Evolutionary conservation across 352 stramenopile species (phyloP), one percentile per base, ranked within the genome.

Genomic region (Pythium sp.): DNA sequence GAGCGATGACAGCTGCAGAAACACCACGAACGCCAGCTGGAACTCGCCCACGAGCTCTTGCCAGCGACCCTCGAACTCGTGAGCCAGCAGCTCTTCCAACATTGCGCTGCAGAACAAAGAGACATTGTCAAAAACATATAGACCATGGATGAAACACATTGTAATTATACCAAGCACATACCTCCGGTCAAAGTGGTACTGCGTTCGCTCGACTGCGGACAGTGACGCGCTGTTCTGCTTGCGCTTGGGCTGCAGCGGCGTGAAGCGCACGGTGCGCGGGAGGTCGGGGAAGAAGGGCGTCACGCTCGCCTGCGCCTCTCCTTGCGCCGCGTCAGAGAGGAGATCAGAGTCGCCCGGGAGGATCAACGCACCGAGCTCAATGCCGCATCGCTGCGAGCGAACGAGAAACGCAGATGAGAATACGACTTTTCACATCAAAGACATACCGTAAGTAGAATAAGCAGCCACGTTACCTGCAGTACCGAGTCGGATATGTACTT

Each of bases 1-100:
- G 26, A 98, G 82, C 47, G 94, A 99, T 53, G 94, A 95, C n/a
- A 98, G 69, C 73, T 97, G 86, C 41, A 99, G 69, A 76, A 98
- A 98, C 4, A 98, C 60, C 14, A 98, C 61, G 68, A 98, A 98
- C 5, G 91, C 83, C n/a, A 99, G 72, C 73, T 99, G 93, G 64
- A 98, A 69, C 78, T 99, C 94, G 30, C 91, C 96, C 15, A 98
- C 51, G 34, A 99, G 78, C 47, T 92, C 72, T 62, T 90, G 58
- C 88, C 89, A 98, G 51, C 78, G 68, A 0, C 71, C 73, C 12
- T 58, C 57, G 67, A 84, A 89, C 24, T 74, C 68, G 3, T 26
- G 62, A 9, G 66, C 55, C 26, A 89, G 73, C 38, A 90, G 47
- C 58, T 85, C 76, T 72, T 89, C 73, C 18, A 91, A 65, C 58